A percentile compares a stretch with the other conserved stretches of the same genome.
These are phyloP conservation scores for Trifolium pratense DNA, from an alignment of 306 rosid genomes.

Conservation along the genomic window DNA sequence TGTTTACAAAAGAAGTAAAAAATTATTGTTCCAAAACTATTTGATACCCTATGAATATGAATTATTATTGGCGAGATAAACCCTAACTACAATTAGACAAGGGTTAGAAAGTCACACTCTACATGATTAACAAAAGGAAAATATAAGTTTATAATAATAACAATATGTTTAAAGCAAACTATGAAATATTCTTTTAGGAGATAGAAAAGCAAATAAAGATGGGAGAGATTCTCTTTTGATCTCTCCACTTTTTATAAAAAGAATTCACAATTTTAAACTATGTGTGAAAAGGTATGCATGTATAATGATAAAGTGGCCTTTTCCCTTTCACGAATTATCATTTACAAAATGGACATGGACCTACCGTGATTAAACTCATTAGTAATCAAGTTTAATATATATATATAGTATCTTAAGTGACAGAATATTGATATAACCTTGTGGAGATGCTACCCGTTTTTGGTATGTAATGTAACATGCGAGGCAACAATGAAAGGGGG, in stretches of 20 bases:
- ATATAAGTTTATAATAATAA: not conserved
- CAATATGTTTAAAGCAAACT: not conserved
- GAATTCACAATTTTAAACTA: slow-evolving; percentile 26
- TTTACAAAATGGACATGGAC: slow-evolving; percentile 6
- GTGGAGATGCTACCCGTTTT: not conserved
- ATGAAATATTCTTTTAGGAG: slow-evolving; percentile 21
- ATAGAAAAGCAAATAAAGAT: slow-evolving; percentile 3
- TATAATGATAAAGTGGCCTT: slow-evolving; percentile 44
- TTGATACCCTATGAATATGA: not conserved
- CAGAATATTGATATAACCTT: slow-evolving; percentile 19
- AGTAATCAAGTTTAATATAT: not conserved
- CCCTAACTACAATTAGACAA: not conserved
- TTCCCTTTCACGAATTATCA: slow-evolving; percentile 32
- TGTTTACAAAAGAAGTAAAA: too few relatives aligned
- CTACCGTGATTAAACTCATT: not conserved
- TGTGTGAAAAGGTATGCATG: slow-evolving; percentile 37
- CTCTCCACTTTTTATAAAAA: slow-evolving; percentile 31
- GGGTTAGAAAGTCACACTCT: slow-evolving; percentile 22
- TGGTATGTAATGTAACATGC: slow-evolving; percentile 19
- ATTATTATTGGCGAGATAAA: not conserved
- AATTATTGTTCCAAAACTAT: slow-evolving; percentile 19
- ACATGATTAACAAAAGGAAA: slow-evolving; percentile 30
- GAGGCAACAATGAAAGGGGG: not conserved
- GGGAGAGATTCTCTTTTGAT: slow-evolving; percentile 47
- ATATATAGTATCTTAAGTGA: slow-evolving; percentile 18